Evolutionary conservation across 345 rosid species (phyloP), one percentile per base, ranked within the genome.

Genomic region (Angophora floribunda): DNA sequence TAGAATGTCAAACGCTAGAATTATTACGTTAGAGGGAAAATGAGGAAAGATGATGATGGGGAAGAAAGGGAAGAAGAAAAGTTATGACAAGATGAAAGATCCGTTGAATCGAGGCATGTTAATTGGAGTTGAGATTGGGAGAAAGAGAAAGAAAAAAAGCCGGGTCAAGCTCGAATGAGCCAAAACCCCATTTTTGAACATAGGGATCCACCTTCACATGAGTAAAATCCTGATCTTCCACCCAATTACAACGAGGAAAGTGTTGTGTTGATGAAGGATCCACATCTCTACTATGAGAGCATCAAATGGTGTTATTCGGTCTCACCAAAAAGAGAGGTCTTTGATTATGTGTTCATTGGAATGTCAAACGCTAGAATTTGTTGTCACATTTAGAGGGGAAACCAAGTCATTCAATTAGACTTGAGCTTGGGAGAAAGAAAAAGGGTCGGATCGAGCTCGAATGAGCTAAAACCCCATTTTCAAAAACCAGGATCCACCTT

Each of bases 181-280:
- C 0, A 12, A 67, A 30, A 15, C 22, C n/a, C 44, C 3, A 0
- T 2, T 67, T 30, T 30, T 30, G 5, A 8, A 36, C 30, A 15
- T 0, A 67, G 16, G 1, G 44, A 67, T 67, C 44, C 22, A 15
- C 14, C 67, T 59, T 14, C 4, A 0, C 26, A 59, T 26, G 15
- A 61, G 32, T 2, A 61, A 61, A 61, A 26, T 1, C 67, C 7
- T 2, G 0, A 61, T 61, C 32, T 12, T 13, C 41, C 7, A 61
- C 7, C 61, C 6, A 22, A 63, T 36, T 36, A 36, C 41, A 36
- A 2, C 41, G 4, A 36, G 41, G 41, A 36, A 36, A 36, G 41
- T 36, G 4, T 36, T 4, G 4, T 36, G 41, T 36, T 36, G 41
- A 36, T 4, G 4, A 36, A 36, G 41, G 41, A 36, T 36, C 41